Evolutionary conservation across 2,329 filamentous ascomycete species (phyloP).

Genomic region (Allantophomopsis lycopodina): DNA sequence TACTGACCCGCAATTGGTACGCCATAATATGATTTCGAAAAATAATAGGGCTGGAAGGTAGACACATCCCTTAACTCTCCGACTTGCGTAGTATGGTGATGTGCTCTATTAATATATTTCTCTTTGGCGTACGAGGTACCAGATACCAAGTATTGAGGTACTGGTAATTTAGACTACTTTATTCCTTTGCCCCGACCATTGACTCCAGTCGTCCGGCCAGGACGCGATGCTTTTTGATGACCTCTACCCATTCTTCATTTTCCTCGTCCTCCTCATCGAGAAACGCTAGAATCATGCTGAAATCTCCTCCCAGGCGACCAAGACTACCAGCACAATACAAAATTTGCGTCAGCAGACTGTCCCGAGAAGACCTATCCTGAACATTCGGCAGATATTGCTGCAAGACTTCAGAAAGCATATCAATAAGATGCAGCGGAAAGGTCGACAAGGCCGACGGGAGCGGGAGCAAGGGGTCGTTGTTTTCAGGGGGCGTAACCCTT

Average conservation of each 20-base stretch:
- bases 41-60: no score
- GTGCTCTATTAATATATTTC: no score
- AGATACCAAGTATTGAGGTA: no score
- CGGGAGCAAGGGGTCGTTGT: conserved; percentile 32
- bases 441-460: conserved; percentile 68
- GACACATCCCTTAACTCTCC: no score
- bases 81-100: no score
- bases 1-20: no score
- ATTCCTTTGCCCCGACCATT: conserved; percentile 33
- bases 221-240: conserved; percentile 77
- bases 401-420: conserved; percentile 67
- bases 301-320: conserved; percentile 81
- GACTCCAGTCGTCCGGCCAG: conserved; percentile 68
- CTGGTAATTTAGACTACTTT: neutral
- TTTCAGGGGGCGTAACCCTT: conserved; percentile 7
- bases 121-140: no score
- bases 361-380: conserved; percentile 63
- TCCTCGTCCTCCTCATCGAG: conserved; percentile 26
- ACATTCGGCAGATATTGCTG: conserved; percentile 68
- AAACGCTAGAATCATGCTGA: conserved; percentile 72
- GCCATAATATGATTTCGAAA: no score
- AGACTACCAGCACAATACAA: conserved; percentile 87
- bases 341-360: conserved; percentile 84
- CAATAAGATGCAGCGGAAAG: conserved; percentile 73
- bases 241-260: conserved; percentile 65